These are phyloP conservation scores for Populus nigra DNA, from an alignment of 345 rosid species.

Conservation along the genomic window DNA sequence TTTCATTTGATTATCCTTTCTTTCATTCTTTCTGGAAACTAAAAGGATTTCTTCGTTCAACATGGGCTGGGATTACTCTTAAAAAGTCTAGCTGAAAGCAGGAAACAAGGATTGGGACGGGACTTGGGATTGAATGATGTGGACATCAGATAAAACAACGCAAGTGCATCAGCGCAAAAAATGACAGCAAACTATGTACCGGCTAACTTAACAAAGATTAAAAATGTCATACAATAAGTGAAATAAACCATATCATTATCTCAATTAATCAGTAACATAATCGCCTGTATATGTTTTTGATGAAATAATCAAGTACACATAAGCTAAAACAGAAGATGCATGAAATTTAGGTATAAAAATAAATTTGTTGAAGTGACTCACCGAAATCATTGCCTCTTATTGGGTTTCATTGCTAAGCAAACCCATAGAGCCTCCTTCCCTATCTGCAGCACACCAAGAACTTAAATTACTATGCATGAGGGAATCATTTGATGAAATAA, in stretches of 20 bases:
- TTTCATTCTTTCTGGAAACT: neutral
- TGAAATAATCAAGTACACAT: neutral
- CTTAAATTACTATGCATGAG: neutral
- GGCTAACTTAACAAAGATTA: neutral
- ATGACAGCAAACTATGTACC: neutral
- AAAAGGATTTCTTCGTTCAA: neutral
- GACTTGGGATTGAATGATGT: neutral
- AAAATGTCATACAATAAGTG: neutral
- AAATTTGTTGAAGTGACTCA: conserved; percentile 24
- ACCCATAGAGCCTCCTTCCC: conserved; percentile 95
- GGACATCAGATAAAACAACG: neutral
- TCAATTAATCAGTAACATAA: neutral
- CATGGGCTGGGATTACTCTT: neutral
- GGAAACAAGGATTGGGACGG: neutral
- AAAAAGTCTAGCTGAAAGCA: neutral
- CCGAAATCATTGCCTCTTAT: conserved; percentile 78
- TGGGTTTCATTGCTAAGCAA: conserved; percentile 85
- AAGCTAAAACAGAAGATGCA: neutral
- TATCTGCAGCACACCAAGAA: conserved; percentile 45
- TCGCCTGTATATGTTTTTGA: too few relatives aligned
- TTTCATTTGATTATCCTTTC: neutral
- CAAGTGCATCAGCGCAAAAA: neutral
- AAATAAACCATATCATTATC: neutral
- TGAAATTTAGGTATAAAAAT: neutral
- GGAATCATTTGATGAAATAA: neutral